phyloP scores from a whole-genome alignment of 208 protist genomes.

The Crithidia mellificae region DNA sequence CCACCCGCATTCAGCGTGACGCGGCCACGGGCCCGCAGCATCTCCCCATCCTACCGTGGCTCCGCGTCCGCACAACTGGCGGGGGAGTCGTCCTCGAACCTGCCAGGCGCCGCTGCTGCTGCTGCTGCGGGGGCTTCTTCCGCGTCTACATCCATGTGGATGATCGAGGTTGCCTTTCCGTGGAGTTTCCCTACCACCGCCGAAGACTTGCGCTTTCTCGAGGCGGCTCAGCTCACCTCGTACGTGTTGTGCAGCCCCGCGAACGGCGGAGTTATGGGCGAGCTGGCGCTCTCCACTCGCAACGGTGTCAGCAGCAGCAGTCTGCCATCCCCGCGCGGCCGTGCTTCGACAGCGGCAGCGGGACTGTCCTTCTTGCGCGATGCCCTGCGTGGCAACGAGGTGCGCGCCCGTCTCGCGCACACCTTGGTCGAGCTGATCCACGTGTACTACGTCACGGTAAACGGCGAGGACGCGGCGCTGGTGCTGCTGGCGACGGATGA shows the following conservation, averaged over 20 bases:
- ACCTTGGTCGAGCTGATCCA: slow-evolving; percentile 64
- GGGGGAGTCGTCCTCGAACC: neutral
- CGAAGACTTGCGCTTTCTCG: slow-evolving; percentile 73
- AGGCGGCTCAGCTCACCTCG: slow-evolving; percentile 42
- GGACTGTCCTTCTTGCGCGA: slow-evolving; percentile 33
- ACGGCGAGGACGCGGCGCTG: slow-evolving; percentile 78
- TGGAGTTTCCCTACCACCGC: slow-evolving; percentile 39
- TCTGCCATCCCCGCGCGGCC: slow-evolving; percentile 16
- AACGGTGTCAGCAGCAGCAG: slow-evolving; percentile 14
- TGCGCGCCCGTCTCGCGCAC: slow-evolving; percentile 65
- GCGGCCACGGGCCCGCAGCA: slow-evolving; percentile 6
- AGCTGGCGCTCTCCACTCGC: neutral
- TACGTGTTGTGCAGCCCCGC: slow-evolving; percentile 19
- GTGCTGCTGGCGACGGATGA: slow-evolving; percentile 75
- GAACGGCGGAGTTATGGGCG: slow-evolving; percentile 5
- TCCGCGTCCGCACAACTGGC: neutral
- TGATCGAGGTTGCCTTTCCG: slow-evolving; percentile 58
- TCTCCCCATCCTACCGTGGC: slow-evolving; percentile 11
- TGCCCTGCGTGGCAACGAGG: slow-evolving; percentile 65
- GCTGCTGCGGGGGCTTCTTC: neutral
- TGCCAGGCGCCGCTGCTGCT: neutral
- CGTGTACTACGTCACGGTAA: slow-evolving; percentile 71
- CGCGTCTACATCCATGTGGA: slow-evolving; percentile 13
- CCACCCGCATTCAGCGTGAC: neutral
- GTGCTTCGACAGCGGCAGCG: neutral